A percentile compares a stretch with the other conserved stretches of the same genome.
Evolutionary conservation across 2,329 filamentous ascomycete species (phyloP).

Genomic region (Aspergillus hortae): DNA sequence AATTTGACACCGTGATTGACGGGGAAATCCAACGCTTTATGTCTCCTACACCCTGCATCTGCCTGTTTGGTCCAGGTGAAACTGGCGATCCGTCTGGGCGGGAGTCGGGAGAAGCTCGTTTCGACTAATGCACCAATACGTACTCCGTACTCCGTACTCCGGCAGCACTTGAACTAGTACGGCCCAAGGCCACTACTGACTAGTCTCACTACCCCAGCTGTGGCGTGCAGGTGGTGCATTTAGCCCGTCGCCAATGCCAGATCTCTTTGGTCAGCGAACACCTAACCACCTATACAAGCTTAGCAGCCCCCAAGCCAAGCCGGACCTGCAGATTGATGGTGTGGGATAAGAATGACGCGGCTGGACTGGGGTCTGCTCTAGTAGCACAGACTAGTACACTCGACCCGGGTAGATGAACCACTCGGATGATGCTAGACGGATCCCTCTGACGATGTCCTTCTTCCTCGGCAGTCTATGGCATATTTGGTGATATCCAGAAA

Average conservation of each 20-base stretch:
- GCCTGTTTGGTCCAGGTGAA: not conserved
- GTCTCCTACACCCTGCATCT: no score
- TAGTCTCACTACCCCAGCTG: no score
- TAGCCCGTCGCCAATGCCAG: not conserved
- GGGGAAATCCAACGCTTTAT: not conserved
- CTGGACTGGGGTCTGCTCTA: not conserved
- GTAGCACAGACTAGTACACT: no score
- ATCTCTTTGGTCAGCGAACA: not conserved
- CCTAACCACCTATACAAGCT: not conserved
- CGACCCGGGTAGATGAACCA: no score
- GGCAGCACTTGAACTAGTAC: no score
- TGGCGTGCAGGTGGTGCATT: not conserved
- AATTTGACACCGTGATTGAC: not conserved
- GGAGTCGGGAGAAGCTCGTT: not conserved
- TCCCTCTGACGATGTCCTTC: no score
- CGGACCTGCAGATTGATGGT: not conserved
- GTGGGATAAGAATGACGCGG: constrained; percentile 6
- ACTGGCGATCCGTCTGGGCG: constrained; percentile 2
- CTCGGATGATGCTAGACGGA: no score
- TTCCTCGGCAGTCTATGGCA: no score
- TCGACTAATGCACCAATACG: not conserved
- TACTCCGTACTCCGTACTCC: not conserved
- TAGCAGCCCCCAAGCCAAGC: constrained; percentile 3
- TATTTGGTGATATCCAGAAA: not conserved
- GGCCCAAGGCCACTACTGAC: no score